Conservation (phyloP, 495 filamentous ascomycete species). For the Collariella sp. region DNA sequence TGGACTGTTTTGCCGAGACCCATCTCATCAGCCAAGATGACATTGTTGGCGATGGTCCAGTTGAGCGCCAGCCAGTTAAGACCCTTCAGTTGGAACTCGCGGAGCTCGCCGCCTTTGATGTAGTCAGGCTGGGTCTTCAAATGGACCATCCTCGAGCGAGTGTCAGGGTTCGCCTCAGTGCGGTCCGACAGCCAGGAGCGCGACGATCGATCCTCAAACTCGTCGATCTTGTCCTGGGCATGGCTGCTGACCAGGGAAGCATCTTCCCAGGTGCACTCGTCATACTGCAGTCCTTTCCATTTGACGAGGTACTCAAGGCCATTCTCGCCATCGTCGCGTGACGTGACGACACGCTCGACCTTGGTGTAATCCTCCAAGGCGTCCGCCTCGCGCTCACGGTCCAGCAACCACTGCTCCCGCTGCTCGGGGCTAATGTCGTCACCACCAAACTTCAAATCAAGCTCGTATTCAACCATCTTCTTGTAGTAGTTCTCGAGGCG, state of each 20-base stretch:
- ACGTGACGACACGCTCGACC: constrained; percentile 85
- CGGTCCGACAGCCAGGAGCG: constrained; percentile 67
- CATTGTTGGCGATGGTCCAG: constrained; percentile 85
- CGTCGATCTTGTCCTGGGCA: constrained; percentile 80
- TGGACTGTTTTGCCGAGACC: constrained; percentile 97
- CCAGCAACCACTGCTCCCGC: constrained; percentile 81
- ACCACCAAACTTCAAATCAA: constrained; percentile 59
- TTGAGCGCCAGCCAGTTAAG: constrained; percentile 92
- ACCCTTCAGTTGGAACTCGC: constrained; percentile 90
- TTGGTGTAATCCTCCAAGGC: constrained; percentile 76
- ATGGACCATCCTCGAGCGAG: constrained; percentile 64
- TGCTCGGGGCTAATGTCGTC: constrained; percentile 71
- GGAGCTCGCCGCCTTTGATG: constrained; percentile 73
- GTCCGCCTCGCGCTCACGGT: constrained; percentile 77
- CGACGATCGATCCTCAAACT: constrained; percentile 72
- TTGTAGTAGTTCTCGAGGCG: constrained; percentile 89
- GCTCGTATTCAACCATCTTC: constrained; percentile 66
- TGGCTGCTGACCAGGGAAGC: constrained; percentile 63
- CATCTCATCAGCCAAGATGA: constrained; percentile 98
- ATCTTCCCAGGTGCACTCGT: constrained; percentile 89
- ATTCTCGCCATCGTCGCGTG: constrained; percentile 64
- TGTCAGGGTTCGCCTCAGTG: constrained; percentile 62
- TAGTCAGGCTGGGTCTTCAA: constrained; percentile 71
- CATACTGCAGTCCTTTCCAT: constrained; percentile 85
- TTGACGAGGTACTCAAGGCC: constrained; percentile 83